A percentile compares a stretch with the other conserved stretches of the same genome.
phyloP scores from a whole-genome alignment of 1,139 yeast genomes.

The Kazachstania sp. region DNA sequence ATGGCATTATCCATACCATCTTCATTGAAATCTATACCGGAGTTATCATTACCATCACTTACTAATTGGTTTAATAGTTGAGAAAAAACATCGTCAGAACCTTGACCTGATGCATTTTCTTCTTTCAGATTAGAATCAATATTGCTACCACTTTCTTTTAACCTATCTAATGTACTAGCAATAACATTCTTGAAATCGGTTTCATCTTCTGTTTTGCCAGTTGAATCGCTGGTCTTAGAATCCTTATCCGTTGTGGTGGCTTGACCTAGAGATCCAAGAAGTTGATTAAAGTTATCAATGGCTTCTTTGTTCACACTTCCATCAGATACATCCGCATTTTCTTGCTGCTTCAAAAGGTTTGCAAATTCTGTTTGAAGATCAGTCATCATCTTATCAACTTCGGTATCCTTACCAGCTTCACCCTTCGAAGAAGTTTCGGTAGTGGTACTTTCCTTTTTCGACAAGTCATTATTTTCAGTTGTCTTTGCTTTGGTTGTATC shows the following conservation, averaged over 20 bases:
- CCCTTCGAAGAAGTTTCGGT: not conserved
- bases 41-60: slow-evolving; percentile 36
- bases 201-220: slow-evolving; percentile 19
- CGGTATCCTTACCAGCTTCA: slow-evolving; percentile 13
- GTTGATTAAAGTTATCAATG: slow-evolving; percentile 37
- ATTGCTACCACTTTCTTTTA: slow-evolving; percentile 59
- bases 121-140: slow-evolving; percentile 54
- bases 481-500: not conserved
- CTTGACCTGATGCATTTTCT: slow-evolving; percentile 32
- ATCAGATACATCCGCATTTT: slow-evolving; percentile 13
- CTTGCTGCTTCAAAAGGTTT: slow-evolving; percentile 19
- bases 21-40: slow-evolving; percentile 40
- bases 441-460: not conserved
- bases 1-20: slow-evolving; percentile 57
- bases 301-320: slow-evolving; percentile 31
- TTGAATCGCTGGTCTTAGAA: slow-evolving; percentile 38
- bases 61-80: slow-evolving; percentile 41
- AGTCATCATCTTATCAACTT: slow-evolving; percentile 20
- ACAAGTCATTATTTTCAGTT: not conserved
- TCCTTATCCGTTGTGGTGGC: slow-evolving; percentile 41
- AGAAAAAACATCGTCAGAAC: slow-evolving; percentile 49
- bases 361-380: slow-evolving; percentile 24
- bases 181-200: slow-evolving; percentile 62
- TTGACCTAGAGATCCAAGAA: slow-evolving; percentile 43
- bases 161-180: slow-evolving; percentile 70